Base-by-base conservation (phyloP, 768 basidiomycete genomes). In the Collybia mongolica region DNA sequence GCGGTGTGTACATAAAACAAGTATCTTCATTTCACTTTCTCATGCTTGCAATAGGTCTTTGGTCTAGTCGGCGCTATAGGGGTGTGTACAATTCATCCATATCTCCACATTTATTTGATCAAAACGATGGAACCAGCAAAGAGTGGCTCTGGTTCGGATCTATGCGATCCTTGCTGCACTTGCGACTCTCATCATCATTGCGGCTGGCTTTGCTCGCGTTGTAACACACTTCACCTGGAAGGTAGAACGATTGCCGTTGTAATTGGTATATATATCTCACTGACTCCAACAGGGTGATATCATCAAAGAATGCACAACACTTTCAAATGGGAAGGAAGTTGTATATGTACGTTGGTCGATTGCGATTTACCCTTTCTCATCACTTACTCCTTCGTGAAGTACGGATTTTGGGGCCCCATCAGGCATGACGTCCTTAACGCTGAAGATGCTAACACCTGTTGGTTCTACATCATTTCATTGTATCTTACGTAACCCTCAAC, bases 141-240 rank as follows among this genome's bases (percentile, higher is more conserved):
- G 78, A 40, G 49, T 80, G 1, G 28, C 60, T 0, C 58, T 84
- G 20, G 72, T 86, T 28, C 77, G 82, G 46, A 56, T 80, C 2
- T 90, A 82, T 60, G 77, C 84, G 1, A 72, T 77, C 42, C 57
- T 81, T 15, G 78, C 81, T 1, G 65, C 70, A 0, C 52, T 78
- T 2, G 75, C 74, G 5, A 62, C 78, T 17, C 61, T 85, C 41
- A 59, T 84, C 1, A 67, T 84, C 19, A 56, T 77, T 5, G 86
- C 67, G 0, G 66, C 78, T 3, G 80, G 77, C 6, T 54, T 90
- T 36, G 58, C 84, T 54, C 74, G 81, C 23, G 68, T 81, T 7
- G 64, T 91, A 6, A 70, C 80, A 1, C 89, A 92, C 59, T 90
- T 89, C 55, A 72, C 71, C 0, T 74, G 75, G 70, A 90, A 89